Conservation (phyloP, 2,329 filamentous ascomycete genomes). For the Onygenales sp. region DNA sequence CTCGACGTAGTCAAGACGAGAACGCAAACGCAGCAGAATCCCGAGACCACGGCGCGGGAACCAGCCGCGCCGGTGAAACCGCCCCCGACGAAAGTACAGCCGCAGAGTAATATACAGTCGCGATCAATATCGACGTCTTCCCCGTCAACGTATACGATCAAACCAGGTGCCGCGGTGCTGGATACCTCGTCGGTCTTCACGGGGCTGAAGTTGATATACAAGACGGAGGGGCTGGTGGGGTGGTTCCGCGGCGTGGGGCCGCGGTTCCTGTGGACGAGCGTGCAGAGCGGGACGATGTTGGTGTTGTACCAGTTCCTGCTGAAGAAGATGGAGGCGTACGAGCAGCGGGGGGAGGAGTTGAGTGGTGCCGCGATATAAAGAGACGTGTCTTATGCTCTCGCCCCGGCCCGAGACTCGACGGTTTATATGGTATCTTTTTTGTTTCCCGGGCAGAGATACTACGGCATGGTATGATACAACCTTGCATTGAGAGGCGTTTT, state of each 20-base stretch:
- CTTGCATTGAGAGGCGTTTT: neutral
- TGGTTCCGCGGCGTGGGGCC: conserved; percentile 95
- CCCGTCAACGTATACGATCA: conserved; percentile 71
- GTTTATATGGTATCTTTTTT: neutral
- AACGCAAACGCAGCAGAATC: conserved; percentile 81
- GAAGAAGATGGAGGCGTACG: conserved; percentile 58
- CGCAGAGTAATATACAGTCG: conserved; percentile 41
- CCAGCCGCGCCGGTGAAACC: neutral
- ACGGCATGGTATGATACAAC: neutral
- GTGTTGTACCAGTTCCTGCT: conserved; percentile 87
- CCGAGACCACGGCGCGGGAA: conserved; percentile 21
- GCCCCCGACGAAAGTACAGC: conserved; percentile 7
- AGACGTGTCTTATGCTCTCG: neutral
- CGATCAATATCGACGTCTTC: conserved; percentile 82
- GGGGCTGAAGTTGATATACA: conserved; percentile 79
- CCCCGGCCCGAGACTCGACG: neutral
- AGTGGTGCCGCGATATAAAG: neutral
- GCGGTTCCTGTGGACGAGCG: conserved; percentile 89
- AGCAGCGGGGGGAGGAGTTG: conserved; percentile 18
- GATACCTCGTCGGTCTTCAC: conserved; percentile 84
- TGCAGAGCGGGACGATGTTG: conserved; percentile 94
- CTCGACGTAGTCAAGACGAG: conserved; percentile 96
- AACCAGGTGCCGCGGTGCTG: conserved; percentile 67
- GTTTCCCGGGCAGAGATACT: no score
- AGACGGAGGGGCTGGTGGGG: conserved; percentile 74